These are phyloP conservation scores for Aspergillus aculeatus DNA, from an alignment of 2,329 filamentous ascomycete species.

Conservation along the genomic window DNA sequence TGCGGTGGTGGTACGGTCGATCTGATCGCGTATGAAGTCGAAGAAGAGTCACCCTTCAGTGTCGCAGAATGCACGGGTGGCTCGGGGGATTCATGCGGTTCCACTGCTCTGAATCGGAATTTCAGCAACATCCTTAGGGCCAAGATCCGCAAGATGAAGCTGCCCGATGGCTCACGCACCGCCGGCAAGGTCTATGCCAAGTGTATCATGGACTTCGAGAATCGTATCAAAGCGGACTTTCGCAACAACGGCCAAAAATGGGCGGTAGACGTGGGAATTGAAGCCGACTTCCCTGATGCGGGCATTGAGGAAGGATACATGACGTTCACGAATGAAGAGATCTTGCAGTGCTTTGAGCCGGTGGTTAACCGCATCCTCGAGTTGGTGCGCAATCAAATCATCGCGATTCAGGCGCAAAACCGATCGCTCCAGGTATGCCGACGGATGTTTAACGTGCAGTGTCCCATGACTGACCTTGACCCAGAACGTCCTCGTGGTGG, in stretches of 20 bases:
- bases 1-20: conserved; percentile 98
- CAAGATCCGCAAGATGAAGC: conserved; percentile 99
- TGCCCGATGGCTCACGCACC: conserved; percentile 93
- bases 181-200: conserved; percentile 98
- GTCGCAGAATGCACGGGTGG: conserved; percentile 96
- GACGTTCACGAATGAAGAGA: conserved; percentile 99
- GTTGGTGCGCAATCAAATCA: conserved; percentile 95
- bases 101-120: conserved; percentile 95
- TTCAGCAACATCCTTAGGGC: conserved; percentile 97
- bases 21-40: conserved; percentile 97
- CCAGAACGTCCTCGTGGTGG: conserved; percentile 89
- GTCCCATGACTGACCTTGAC: conserved; percentile 19
- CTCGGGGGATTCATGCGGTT: conserved; percentile 95
- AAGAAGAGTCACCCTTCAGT: conserved; percentile 95
- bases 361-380: conserved; percentile 97
- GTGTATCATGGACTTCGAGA: conserved; percentile 99
- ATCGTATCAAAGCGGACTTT: conserved; percentile 99
- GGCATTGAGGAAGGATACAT: conserved; percentile 99
- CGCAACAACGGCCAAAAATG: conserved; percentile 98
- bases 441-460: not conserved
- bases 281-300: conserved; percentile 95
- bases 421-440: conserved; percentile 70
- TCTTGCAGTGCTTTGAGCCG: conserved; percentile 97
- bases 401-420: conserved; percentile 97
- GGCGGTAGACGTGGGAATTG: conserved; percentile 97